Conservation (phyloP, 257 asterid species). For the Scutellaria barbata region DNA sequence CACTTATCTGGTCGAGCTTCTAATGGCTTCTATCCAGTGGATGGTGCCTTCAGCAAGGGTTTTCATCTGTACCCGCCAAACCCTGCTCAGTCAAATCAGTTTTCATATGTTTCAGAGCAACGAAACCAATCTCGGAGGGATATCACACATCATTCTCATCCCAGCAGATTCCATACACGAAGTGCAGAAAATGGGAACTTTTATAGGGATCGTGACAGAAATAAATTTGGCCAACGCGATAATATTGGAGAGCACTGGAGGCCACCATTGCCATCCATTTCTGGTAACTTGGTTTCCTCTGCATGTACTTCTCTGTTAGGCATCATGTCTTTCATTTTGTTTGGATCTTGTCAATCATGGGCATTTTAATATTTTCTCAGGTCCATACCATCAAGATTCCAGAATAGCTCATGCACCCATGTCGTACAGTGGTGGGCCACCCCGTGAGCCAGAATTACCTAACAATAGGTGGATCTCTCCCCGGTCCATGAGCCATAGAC, state of each 20-base stretch:
- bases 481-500: conserved; percentile 60
- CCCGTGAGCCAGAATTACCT: conserved; percentile 56
- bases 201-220: conserved; percentile 63
- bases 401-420: conserved; percentile 60
- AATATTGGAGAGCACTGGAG: conserved; percentile 75
- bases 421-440: conserved; percentile 59
- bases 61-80: conserved; percentile 84
- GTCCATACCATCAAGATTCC: conserved; percentile 66
- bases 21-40: conserved; percentile 49
- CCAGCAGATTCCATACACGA: conserved; percentile 60
- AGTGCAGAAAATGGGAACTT: conserved; percentile 61
- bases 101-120: conserved; percentile 77
- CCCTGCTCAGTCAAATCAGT: conserved; percentile 89
- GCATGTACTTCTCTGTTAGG: not conserved
- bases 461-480: conserved; percentile 74
- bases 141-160: conserved; percentile 55
- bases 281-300: conserved; percentile 48
- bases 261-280: conserved; percentile 59
- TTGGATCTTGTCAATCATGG: conserved; percentile 18
- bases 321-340: not conserved
- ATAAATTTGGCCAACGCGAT: conserved; percentile 51
- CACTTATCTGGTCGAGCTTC: conserved; percentile 49
- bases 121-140: conserved; percentile 62
- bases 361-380: conserved; percentile 42
- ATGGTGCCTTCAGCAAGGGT: conserved; percentile 57